These are phyloP conservation scores for Aspergillus vadensis DNA, from an alignment of 2,329 filamentous ascomycete genomes.

Conservation along the genomic window DNA sequence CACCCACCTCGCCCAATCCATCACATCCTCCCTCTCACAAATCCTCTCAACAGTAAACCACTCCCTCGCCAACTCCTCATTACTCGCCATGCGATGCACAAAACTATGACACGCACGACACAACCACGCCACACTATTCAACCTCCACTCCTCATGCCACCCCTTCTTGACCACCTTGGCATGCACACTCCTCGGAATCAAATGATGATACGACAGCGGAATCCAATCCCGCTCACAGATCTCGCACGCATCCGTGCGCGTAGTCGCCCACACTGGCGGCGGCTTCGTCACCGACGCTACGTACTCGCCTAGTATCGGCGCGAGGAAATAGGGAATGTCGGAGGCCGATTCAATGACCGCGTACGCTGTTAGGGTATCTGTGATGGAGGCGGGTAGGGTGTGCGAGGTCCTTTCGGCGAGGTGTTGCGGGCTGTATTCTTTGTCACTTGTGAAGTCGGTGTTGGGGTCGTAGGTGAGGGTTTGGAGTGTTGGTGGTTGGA, in stretches of 20 bases:
- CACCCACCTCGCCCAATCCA: conserved; percentile 72
- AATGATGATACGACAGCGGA: conserved; percentile 77
- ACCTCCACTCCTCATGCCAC: conserved; percentile 73
- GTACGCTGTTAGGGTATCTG: conserved; percentile 71
- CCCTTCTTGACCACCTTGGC: conserved; percentile 73
- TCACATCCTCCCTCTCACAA: conserved; percentile 69
- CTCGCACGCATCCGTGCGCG: conserved; percentile 66
- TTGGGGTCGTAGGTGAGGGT: conserved; percentile 61
- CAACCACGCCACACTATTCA: conserved; percentile 83
- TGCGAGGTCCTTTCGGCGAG: conserved; percentile 47
- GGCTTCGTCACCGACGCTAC: conserved; percentile 58
- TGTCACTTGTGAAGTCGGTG: conserved; percentile 49
- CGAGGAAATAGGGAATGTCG: conserved; percentile 58
- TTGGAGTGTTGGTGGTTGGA: conserved; percentile 62
- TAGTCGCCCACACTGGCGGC: conserved; percentile 65
- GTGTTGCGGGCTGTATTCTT: conserved; percentile 61
- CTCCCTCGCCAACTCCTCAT: conserved; percentile 74
- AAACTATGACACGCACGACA: conserved; percentile 82
- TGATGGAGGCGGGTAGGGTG: conserved; percentile 59
- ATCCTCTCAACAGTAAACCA: conserved; percentile 74
- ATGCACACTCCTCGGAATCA: conserved; percentile 79
- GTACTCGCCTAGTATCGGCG: conserved; percentile 65
- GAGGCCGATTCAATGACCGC: conserved; percentile 56
- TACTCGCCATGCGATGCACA: conserved; percentile 72
- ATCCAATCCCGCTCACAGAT: conserved; percentile 76